Evolutionary conservation across 1,284 basidiomycete species (phyloP).

Genomic region (Vanrija pseudolonga): DNA sequence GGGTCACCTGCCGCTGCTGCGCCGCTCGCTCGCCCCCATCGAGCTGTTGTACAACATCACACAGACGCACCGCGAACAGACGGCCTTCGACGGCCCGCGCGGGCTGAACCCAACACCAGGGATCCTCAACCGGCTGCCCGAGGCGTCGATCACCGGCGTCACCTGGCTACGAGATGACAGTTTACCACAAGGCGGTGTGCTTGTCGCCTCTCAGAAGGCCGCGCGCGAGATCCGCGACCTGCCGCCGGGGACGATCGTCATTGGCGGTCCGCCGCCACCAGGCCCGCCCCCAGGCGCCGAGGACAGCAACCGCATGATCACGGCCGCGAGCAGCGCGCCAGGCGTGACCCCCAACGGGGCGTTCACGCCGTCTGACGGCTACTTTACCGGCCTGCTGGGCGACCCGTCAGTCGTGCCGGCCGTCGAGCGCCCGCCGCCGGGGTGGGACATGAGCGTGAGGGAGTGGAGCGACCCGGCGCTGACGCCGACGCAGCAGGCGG

Average conservation of each 20-base stretch:
- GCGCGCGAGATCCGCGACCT: constrained; percentile 31
- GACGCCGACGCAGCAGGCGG: too few relatives aligned
- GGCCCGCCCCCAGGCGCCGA: too few relatives aligned
- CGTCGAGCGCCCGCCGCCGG: too few relatives aligned
- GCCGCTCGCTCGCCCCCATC: constrained; percentile 18
- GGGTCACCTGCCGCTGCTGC: constrained; percentile 17
- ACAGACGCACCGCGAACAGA: constrained; percentile 4
- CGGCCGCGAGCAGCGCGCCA: too few relatives aligned
- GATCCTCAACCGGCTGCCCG: constrained; percentile 25
- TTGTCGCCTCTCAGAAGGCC: constrained; percentile 27
- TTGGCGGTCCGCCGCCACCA: constrained; percentile 15
- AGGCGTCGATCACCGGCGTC: constrained; percentile 24
- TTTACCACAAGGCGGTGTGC: constrained; percentile 23
- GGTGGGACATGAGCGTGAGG: too few relatives aligned
- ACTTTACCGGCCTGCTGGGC: too few relatives aligned
- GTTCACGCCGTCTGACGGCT: too few relatives aligned
- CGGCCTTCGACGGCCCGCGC: constrained; percentile 14
- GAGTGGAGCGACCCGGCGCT: too few relatives aligned
- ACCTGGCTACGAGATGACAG: constrained; percentile 26
- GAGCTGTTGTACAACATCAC: constrained; percentile 15
- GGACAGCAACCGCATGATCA: too few relatives aligned
- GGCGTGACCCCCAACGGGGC: too few relatives aligned
- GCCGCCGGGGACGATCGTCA: constrained; percentile 28
- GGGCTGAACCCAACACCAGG: constrained; percentile 34
- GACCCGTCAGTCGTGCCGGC: too few relatives aligned